Base-by-base conservation (phyloP, 2,329 filamentous ascomycete species). In the Phoma sp. region DNA sequence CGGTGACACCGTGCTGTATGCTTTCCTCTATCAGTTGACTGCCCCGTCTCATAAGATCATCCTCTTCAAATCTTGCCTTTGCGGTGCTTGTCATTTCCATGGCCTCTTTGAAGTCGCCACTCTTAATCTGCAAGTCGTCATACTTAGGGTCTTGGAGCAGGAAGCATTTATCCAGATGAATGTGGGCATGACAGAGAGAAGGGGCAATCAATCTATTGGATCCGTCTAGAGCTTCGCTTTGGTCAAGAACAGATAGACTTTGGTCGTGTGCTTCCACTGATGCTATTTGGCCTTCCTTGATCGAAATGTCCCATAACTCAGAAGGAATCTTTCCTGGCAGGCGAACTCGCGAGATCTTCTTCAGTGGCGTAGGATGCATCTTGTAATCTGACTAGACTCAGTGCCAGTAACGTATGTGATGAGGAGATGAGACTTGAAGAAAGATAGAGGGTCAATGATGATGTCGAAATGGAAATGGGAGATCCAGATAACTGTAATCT, bases 151-250 rank as follows among this genome's bases (percentile, higher is more conserved):
- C 79, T 17, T 78, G 84, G 9, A 88, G 77, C 23, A 88, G 73
- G 61, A 84, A 88, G 32, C 84, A 81, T 66, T 88, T 88, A 72
- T 91, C 89, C 23, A 91, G 78, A 66, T 91, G 89, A 43, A 91
- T 84, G 61, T 91, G 88, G 7, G 88, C 87, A 66, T 91, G 89
- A 60, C 87, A 90, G 3, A 91, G 79, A 7, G 82, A 80, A 3
- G 86, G 84, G 17, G 77, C 73, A 10, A 84, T 62, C 1, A 85
- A 71, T 21, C 76, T 68, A 42, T 71, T 72, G 18, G 61, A 48
- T 15, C 73, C 77, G 57, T 81, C 62, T 42, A 85, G 70, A 5
- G 74, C 67, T 23, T 75, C 66, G 14, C 62, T 37, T 7, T 32
- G 25, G 23, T 55, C 20, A 34, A 30, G 11, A 6, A 32, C 26